Base-by-base conservation (phyloP, 208 protist genomes). In the Crithidia bombi region DNA sequence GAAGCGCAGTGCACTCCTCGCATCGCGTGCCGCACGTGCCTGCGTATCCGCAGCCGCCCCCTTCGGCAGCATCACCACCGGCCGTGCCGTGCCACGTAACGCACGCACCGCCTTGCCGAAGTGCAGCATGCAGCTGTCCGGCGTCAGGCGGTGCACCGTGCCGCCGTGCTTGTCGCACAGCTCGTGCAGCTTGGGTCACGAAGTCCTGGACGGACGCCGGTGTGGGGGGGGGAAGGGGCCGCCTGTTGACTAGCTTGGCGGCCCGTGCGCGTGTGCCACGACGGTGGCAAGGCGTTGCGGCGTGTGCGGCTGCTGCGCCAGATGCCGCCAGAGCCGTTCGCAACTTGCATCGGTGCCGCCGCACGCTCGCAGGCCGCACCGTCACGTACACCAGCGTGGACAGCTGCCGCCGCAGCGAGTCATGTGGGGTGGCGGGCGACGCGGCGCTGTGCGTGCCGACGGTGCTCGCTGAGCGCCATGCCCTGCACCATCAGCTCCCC, bases 61-160 rank as follows among this genome's bases (percentile, higher is more conserved):
- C 9, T 46, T 33, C n/a, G n/a, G 46, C 46, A 17, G 21, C 28
- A 1, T 32, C 47, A 6, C 44, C 35, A 9, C 19, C 54, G 43
- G 28, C 19, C 51, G 23, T 19, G 52, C 7, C n/a, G 46, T 5
- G 21, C 5, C 0, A 74, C 36, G 23, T 62, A n/a, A 59, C 5
- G 35, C 38, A 17, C 69, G 57, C 19, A 54, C 58, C 14, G 55
- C 44, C 2, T 1, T n/a, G 41, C 57, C 7, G 54, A 79, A 79
- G 43, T 79, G 73, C n/a, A 79, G n/a, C 1, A 79, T 23, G 21
- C 66, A 66, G 30, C 38, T n/a, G 57, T 79, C 73, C 0, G 73
- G 73, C 21, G 15, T 41, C 7, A 74, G 38, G 43, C 61, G 61
- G 43, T 55, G 67, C 17, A 68, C 28, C 0, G 44, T 64, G 39